phyloP scores from a whole-genome alignment of 345 rosid species.

The Ceriops zippeliana region DNA sequence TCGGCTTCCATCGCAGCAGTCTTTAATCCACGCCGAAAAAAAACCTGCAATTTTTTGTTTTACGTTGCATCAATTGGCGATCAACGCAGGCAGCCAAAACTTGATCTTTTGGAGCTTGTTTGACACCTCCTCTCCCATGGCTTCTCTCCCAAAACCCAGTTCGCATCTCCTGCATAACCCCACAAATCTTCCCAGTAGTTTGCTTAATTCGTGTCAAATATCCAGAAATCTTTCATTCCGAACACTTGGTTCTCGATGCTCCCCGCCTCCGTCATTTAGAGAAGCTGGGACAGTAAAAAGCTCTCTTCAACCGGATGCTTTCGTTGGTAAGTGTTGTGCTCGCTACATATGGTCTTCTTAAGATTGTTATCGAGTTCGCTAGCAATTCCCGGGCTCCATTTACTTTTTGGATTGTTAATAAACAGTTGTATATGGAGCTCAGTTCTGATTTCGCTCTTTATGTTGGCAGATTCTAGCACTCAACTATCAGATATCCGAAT shows the following conservation, averaged over 20 bases:
- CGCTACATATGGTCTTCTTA: neutral
- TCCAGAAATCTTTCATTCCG: constrained; percentile 18
- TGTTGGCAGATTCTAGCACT: constrained; percentile 35
- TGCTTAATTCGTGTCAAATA: neutral
- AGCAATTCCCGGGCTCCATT: neutral
- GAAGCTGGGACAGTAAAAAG: constrained; percentile 14
- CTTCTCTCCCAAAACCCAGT: constrained; percentile 18
- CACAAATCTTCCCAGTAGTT: constrained; percentile 14
- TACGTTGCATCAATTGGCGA: no score
- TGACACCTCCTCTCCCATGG: neutral
- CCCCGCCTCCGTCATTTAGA: constrained; percentile 4
- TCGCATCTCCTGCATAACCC: constrained; percentile 14
- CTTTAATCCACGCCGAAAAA: no score
- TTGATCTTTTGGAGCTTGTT: no score
- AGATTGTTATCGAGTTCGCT: neutral
- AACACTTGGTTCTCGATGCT: constrained; percentile 13
- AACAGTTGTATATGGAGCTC: neutral
- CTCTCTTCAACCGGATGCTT: constrained; percentile 30
- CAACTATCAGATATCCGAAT: constrained; percentile 49
- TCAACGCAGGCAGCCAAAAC: no score
- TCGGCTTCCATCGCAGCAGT: no score
- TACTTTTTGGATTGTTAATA: neutral
- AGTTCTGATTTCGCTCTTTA: neutral
- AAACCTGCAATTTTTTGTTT: no score
- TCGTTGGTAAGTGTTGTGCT: constrained; percentile 27